Base-by-base conservation (phyloP, 208 protist species). In the Trypanosoma boissoni region DNA sequence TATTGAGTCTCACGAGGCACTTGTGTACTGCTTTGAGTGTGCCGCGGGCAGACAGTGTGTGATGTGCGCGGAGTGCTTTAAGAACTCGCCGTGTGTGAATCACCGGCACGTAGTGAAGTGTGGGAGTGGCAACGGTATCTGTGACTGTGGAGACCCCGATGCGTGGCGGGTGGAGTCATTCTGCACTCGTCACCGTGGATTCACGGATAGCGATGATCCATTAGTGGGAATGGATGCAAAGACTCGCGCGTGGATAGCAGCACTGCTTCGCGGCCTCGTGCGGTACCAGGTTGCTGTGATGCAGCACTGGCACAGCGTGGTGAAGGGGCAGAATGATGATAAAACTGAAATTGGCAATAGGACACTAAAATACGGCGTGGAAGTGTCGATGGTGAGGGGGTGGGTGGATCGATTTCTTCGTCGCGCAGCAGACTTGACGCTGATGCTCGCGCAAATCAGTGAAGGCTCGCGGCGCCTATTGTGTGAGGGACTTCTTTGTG, bases 141-240 rank as follows among this genome's bases (percentile, higher is more conserved):
- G 94, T 65, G 94, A 98, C 80, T 98, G 94, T 77, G 94, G 94
- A 36, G 94, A 98, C 68, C 75, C 83, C n/a, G 79, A 65, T 43
- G 85, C 88, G 20, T 90, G 87, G 86, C 78, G 83, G 48, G 18
- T 58, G 24, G 62, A 73, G 36, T 76, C 77, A 3, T 91, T 96
- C 62, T 92, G 83, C 59, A 71, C 45, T 2, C 58, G 58, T 0
- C 81, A 92, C 58, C 65, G 74, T 21, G 79, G 81, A 2, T 61
- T 73, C 52, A 3, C 29, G 21, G 59, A 42, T 3, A 51, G 49
- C 16, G 72, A 68, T 20, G 73, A 83, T 50, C 69, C 69, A 8
- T 52, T 44, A 9, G 44, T 76, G 23, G 60, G 39, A 28, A 51
- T 55, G 32, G 37, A 56, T 14, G 41, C 59, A 18, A 60, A 51